These are phyloP conservation scores for Plasmodium falciparum DNA, from an alignment of 169 alveolate genomes.

Conservation along the genomic window DNA sequence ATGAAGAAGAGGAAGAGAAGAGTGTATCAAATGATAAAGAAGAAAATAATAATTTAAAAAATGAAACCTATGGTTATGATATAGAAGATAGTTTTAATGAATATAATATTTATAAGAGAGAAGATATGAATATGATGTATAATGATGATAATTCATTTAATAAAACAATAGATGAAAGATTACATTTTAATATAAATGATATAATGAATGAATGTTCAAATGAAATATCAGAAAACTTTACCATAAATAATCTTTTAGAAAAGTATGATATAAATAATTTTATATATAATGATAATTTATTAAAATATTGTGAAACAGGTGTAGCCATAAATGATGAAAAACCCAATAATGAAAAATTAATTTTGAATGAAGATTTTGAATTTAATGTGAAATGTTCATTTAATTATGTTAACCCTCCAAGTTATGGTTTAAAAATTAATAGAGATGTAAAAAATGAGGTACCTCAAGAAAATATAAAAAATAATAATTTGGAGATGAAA, in stretches of 20 bases:
- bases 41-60: constrained; percentile 25
- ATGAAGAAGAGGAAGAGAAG: constrained; percentile 15
- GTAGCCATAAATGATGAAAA: constrained; percentile 39
- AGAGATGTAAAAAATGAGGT: not conserved
- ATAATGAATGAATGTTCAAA: constrained; percentile 23
- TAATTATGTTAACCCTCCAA: constrained; percentile 69
- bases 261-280: constrained; percentile 61
- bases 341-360: constrained; percentile 12
- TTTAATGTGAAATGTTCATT: constrained; percentile 16
- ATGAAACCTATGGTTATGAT: constrained; percentile 18
- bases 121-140: not conserved
- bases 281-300: constrained; percentile 54
- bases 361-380: constrained; percentile 36
- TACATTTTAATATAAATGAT: constrained; percentile 8
- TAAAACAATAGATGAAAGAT: constrained; percentile 2
- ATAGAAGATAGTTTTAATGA: constrained; percentile 35
- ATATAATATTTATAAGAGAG: constrained; percentile 27
- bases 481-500: no score
- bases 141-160: not conserved
- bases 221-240: constrained; percentile 25
- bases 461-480: no score
- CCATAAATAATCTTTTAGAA: constrained; percentile 32
- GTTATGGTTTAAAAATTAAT: not conserved
- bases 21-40: constrained; percentile 38
- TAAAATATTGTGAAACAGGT: constrained; percentile 63